A percentile compares a stretch with the other conserved stretches of the same genome.
phyloP scores from a whole-genome alignment of 1,139 yeast species.

The Lodderomyces theae region DNA sequence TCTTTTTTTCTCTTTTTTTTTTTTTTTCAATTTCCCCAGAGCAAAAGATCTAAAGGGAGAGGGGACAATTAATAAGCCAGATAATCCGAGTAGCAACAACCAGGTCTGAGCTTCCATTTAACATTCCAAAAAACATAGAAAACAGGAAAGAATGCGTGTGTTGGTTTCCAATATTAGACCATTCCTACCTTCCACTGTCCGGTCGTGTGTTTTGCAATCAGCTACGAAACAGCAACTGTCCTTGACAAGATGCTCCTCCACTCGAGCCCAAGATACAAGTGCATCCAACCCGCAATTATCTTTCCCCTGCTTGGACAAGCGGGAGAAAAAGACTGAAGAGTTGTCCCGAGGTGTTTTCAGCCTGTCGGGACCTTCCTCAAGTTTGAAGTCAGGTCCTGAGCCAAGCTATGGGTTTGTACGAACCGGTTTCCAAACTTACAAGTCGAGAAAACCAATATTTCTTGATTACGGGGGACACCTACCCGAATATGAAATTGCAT shows the following conservation, averaged over 20 bases:
- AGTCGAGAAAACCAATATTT: conserved; percentile 56
- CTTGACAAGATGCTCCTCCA: not conserved
- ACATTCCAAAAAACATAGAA: not conserved
- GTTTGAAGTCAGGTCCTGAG: conserved; percentile 75
- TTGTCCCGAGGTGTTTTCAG: conserved; percentile 26
- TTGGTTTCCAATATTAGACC: not conserved
- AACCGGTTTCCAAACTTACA: conserved; percentile 63
- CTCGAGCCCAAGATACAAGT: conserved; percentile 1
- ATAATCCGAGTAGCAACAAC: too few species aligned
- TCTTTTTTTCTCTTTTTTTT: not conserved
- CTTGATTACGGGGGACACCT: conserved; percentile 81
- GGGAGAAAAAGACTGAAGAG: conserved; percentile 58
- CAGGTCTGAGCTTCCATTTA: too few species aligned
- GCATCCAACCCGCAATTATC: conserved; percentile 61
- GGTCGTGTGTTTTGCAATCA: conserved; percentile 1
- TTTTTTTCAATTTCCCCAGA: not conserved
- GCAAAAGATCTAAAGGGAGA: too few species aligned
- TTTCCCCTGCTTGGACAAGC: conserved; percentile 82
- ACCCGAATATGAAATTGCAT: conserved; percentile 76
- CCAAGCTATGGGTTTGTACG: conserved; percentile 75
- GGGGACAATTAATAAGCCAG: too few species aligned
- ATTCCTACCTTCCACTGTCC: not conserved
- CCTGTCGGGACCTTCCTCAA: conserved; percentile 13
- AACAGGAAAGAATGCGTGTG: not conserved
- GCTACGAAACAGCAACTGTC: conserved; percentile 13